phyloP scores from a whole-genome alignment of 2,329 filamentous ascomycete species.

The Pyrenophora teres region DNA sequence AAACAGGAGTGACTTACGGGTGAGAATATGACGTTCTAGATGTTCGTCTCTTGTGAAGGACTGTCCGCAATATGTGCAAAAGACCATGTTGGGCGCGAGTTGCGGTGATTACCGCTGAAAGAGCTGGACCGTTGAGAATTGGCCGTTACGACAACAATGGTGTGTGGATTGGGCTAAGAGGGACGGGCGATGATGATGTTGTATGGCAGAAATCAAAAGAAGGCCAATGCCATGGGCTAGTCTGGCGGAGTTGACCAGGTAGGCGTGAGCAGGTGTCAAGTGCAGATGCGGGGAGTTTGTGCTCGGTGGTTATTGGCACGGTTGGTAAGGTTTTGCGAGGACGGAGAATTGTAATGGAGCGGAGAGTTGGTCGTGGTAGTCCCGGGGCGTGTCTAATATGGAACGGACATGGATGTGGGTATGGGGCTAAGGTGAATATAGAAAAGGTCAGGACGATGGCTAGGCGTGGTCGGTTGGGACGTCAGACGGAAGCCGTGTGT shows the following conservation, averaged over 20 bases:
- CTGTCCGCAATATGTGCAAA: constrained; percentile 60
- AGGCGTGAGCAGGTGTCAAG: constrained; percentile 1
- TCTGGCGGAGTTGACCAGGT: constrained; percentile 12
- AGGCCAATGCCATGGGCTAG: constrained; percentile 17
- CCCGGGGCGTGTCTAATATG: constrained; percentile 17
- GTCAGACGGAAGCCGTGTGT: constrained; percentile 30
- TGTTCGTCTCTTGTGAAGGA: constrained; percentile 59
- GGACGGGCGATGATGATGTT: constrained; percentile 9
- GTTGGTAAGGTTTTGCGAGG: constrained; percentile 12
- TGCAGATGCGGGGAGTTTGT: too few species aligned
- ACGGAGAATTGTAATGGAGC: constrained; percentile 14
- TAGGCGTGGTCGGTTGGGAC: constrained; percentile 25
- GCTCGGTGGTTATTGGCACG: not conserved
- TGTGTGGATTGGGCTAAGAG: not conserved
- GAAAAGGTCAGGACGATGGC: constrained; percentile 27
- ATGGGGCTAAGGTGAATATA: constrained; percentile 27
- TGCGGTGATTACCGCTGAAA: not conserved
- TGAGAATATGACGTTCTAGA: constrained; percentile 58
- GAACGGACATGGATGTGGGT: constrained; percentile 22
- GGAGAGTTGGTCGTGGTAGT: constrained; percentile 20
- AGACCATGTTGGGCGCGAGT: constrained; percentile 51
- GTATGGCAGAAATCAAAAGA: constrained; percentile 17
- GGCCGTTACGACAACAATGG: not conserved
- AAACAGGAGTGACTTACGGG: constrained; percentile 47
- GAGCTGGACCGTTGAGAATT: not conserved